These are phyloP conservation scores for Magnaporthiopsis incrustans DNA, from an alignment of 2,329 filamentous ascomycete genomes.

Conservation along the genomic window DNA sequence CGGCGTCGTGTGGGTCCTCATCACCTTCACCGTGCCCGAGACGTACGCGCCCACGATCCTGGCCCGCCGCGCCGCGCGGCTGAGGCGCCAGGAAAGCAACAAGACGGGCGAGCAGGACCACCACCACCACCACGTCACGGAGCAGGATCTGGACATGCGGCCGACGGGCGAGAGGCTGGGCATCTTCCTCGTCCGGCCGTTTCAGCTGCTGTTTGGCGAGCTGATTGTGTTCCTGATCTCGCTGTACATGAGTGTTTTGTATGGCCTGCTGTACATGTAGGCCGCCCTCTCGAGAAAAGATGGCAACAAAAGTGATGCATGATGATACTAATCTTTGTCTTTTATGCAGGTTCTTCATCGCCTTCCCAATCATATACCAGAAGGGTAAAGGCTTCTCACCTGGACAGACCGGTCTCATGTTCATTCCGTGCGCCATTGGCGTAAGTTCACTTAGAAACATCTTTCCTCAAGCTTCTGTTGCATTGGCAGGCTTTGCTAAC, in stretches of 20 bases:
- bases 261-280: constrained; percentile 66
- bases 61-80: constrained; percentile 58
- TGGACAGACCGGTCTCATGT: constrained; percentile 73
- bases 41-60: constrained; percentile 81
- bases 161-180: constrained; percentile 60
- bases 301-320: not conserved
- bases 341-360: constrained; percentile 29
- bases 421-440: constrained; percentile 73
- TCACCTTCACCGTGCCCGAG: constrained; percentile 83
- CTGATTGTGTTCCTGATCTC: constrained; percentile 79
- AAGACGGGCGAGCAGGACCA: constrained; percentile 47
- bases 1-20: constrained; percentile 61
- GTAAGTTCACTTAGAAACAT: constrained; percentile 24
- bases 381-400: constrained; percentile 71
- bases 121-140: constrained; percentile 53
- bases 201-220: constrained; percentile 78
- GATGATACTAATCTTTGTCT: not conserved
- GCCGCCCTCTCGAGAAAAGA: not conserved
- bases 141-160: constrained; percentile 69
- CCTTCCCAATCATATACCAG: constrained; percentile 64
- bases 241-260: constrained; percentile 78
- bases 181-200: constrained; percentile 72
- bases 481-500: not conserved
- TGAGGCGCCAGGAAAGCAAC: constrained; percentile 41
- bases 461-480: not conserved